Base-by-base conservation (phyloP, 768 basidiomycete genomes). In the Heimioporus sp. region DNA sequence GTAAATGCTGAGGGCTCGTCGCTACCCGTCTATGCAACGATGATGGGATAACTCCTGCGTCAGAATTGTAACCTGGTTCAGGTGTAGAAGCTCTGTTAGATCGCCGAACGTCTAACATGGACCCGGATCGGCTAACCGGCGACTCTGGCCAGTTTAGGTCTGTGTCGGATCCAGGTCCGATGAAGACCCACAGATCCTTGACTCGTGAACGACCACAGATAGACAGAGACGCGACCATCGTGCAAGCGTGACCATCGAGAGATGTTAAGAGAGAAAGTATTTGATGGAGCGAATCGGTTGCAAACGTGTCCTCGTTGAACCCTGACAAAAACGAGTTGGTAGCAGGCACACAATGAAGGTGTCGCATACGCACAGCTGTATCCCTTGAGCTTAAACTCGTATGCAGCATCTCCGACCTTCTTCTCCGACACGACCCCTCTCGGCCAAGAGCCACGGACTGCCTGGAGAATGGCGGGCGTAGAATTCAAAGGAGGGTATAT, bases 301-400 rank as follows among this genome's bases (percentile, higher is more conserved):
- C 80, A 65, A 86, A 90, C 0, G 85, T 81, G 55, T 90, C 85
- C 63, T 88, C 83, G 65, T 88, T 81, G 63, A 88, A 89, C 84
- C 86, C 87, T 90, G 64, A 35, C 52, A 58, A 48, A 48, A 56
- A 38, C 56, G 56, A 51, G 42, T 63, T 51, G 56, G 54, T 54
- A 49, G 48, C 50, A 51, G 50, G 46, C 56, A 57, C 37, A 53
- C 30, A 49, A 48, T 52, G 55, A 42, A 46, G 35, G 32, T 43
- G 16, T 47, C 52, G 37, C 49, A 46, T 52, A 71, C 81, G 48
- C 64, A 89, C 89, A 88, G 73, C 79, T 83, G 64, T 90, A 90
- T 20, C 88, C 89, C 60, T 87, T 88, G 46, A 90, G 73, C 67
- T 87, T 90, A 71, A 90, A 90, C 65, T 90, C 88, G 63, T 81